Base-by-base conservation (phyloP, 2,329 filamentous ascomycete genomes). In the Corinectria fuckeliana region DNA sequence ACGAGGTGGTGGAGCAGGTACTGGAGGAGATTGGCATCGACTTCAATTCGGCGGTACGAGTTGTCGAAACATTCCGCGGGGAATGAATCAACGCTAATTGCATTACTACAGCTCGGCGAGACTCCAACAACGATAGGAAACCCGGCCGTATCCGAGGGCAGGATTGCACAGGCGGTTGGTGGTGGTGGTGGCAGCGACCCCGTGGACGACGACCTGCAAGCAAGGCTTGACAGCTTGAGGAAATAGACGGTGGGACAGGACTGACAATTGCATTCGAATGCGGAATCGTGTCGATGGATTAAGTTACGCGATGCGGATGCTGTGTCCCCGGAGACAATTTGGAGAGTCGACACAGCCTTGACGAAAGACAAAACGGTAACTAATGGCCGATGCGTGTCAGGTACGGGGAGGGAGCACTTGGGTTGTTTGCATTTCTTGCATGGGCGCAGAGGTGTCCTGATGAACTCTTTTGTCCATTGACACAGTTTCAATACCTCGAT, bases 21-120 rank as follows among this genome's bases (percentile, higher is more conserved):
- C 78, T 99, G 71, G 95, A 98, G 73, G 95, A 98, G 78, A 97
- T 99, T 74, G 95, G 95, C 52, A 89, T 99, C 26, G 94, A 99
- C 72, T 84, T 98, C 58, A 93, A 90, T 69, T 91, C 95, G 78
- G 84, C 91, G 68, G 94, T 98, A 83, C 79, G 91, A 23, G 8
- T 32, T 48, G n/a, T 20, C 16, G 9, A n/a, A 14, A 5, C 34
- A 16, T 30, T 14, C 34, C 20, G 30, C 48, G 34, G 45, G 72
- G 77, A 68, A 76, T 61, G 23, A 66, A 64, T 18, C 60, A 42
- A 49, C 26, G 16, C 66, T 71, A 60, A 71, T 36, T 26, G 21
- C 47, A 45, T 18, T 42, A 57, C 47, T 69, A 63, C 73, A 98
- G 93, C 86, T 99, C 70, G 94, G 93, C 58, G 93, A 97, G 75